Base-by-base conservation (phyloP, 2,329 filamentous ascomycete genomes). In the Ploettnerulaceae sp. region DNA sequence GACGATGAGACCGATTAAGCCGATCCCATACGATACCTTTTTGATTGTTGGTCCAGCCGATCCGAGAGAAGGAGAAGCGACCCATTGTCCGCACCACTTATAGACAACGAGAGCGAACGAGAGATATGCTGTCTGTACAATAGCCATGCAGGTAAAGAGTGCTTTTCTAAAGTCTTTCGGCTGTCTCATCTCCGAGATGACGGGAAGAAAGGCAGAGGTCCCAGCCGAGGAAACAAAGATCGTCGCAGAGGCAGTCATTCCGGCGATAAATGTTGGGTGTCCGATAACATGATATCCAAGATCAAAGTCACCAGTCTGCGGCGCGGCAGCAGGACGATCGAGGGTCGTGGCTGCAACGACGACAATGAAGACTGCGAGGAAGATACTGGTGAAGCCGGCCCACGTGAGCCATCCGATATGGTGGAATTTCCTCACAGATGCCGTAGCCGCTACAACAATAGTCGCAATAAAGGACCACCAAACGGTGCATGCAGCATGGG, bases 121-220 rank as follows among this genome's bases (percentile, higher is more conserved):
- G 8, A 81, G 67, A 57, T 83, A 83, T 0, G 73, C 72, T 0
- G 71, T 69, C 0, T 73, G 75, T 4, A 80, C 76, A 41, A 82
- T 62, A 12, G 63, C 67, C 77, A 81, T 80, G 62, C 75, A 79
- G 11, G 73, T 62, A 57, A 73, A 81, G 0, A 83, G 67, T 0
- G 80, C 73, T 61, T 81, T 82, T 49, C 71, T 71, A 61, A 76
- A 84, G 54, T 82, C 76, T 15, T 67, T 68, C 0, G 80, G 79
- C 22, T 71, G 69, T 32, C 67, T 69, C 79, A 84, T 84, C 65
- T 84, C 81, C 0, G 74, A 76, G 43, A 84, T 83, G 48, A 84
- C 76, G 4, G 79, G 77, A 1, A 84, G 64, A 57, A 82, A 84
- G 1, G 77, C 76, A 0, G 73, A 75, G 0, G 78, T 81, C 14